Conservation (phyloP, 176 grass and related monocot genomes). For the Canna indica region DNA sequence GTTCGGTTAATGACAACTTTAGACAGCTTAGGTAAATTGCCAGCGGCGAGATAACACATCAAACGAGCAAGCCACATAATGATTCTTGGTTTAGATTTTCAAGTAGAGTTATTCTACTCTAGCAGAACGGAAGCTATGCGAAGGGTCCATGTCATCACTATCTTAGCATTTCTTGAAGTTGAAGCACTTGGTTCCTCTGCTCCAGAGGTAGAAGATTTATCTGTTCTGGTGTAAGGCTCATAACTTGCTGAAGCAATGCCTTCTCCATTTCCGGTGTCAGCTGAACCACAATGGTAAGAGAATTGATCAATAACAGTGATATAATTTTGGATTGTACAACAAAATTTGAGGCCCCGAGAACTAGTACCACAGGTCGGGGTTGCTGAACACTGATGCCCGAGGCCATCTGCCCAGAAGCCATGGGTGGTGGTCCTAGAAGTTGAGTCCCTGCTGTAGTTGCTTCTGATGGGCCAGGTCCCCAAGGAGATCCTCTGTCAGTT, state of each 20-base stretch:
- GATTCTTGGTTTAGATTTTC: background rate
- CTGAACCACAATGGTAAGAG: slow-evolving; percentile 33
- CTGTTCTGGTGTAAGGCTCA: slow-evolving; percentile 75
- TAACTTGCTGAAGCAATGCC: slow-evolving; percentile 79
- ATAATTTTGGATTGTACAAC: background rate
- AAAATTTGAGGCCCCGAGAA: background rate
- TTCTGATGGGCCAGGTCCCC: slow-evolving; percentile 46
- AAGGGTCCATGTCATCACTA: background rate
- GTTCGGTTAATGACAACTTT: too few relatives aligned
- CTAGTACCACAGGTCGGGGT: slow-evolving; percentile 41
- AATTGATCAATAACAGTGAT: background rate
- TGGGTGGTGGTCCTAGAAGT: slow-evolving; percentile 46
- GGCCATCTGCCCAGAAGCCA: slow-evolving; percentile 49
- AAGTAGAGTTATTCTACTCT: background rate
- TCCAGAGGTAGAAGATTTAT: slow-evolving; percentile 83
- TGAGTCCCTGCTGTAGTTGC: slow-evolving; percentile 26
- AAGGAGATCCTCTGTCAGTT: slow-evolving; percentile 54
- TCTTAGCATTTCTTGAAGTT: slow-evolving; percentile 81
- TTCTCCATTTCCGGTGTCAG: slow-evolving; percentile 89
- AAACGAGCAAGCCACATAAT: background rate
- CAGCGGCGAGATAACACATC: background rate
- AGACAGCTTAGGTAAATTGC: background rate
- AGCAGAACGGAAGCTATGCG: background rate
- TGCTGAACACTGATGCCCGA: slow-evolving; percentile 43
- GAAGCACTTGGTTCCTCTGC: slow-evolving; percentile 91